phyloP scores from a whole-genome alignment of 495 filamentous ascomycete genomes.

The Penicillium canescens region DNA sequence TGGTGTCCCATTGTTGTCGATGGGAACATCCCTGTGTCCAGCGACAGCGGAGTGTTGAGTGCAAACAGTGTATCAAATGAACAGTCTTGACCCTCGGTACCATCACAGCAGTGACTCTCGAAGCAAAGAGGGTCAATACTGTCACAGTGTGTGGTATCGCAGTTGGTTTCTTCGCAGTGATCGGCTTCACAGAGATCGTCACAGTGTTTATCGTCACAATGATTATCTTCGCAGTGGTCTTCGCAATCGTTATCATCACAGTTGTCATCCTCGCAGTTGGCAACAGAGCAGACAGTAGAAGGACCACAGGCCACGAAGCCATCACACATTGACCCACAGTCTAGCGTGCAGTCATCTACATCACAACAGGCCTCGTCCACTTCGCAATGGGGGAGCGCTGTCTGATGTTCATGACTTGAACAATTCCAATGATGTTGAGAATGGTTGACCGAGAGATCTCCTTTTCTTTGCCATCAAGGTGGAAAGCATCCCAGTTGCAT shows the following conservation, averaged over 20 bases:
- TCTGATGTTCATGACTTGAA: conserved; percentile 29
- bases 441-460: conserved; percentile 18
- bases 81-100: conserved; percentile 22
- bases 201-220: conserved; percentile 30
- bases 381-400: conserved; percentile 27
- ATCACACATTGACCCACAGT: conserved; percentile 44
- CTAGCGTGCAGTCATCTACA: conserved; percentile 42
- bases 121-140: conserved; percentile 40
- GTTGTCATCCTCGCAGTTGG: conserved; percentile 35
- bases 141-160: conserved; percentile 27
- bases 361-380: conserved; percentile 45
- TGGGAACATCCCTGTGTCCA: conserved; percentile 33
- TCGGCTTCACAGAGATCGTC: conserved; percentile 34
- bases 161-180: conserved; percentile 19
- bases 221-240: conserved; percentile 33
- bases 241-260: conserved; percentile 37
- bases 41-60: conserved; percentile 29
- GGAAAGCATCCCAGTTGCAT: conserved; percentile 45
- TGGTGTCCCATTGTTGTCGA: conserved; percentile 18
- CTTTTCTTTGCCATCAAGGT: conserved; percentile 35
- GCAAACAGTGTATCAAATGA: conserved; percentile 39
- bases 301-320: conserved; percentile 48
- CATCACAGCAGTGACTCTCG: conserved; percentile 42
- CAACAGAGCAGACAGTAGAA: conserved; percentile 38
- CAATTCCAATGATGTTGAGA: conserved; percentile 34